Evolutionary conservation across 2,329 filamentous ascomycete genomes (phyloP).

Genomic region (Fonsecaea multimorphosa): DNA sequence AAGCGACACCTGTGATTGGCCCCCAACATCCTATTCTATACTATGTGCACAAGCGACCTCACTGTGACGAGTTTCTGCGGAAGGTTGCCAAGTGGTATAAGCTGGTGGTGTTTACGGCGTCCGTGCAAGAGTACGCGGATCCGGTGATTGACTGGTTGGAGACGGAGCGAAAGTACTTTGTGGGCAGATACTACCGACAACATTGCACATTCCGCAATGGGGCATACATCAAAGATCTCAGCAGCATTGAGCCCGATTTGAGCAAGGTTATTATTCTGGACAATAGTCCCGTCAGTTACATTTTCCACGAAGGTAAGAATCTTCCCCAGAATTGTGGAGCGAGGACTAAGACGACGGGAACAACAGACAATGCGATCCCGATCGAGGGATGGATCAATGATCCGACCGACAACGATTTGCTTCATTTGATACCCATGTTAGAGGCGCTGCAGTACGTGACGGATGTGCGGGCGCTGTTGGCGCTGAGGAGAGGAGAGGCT

Average conservation of each 20-base stretch:
- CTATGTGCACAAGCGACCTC: slow-evolving; percentile 96
- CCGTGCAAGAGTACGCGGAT: slow-evolving; percentile 97
- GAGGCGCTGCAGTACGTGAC: slow-evolving; percentile 97
- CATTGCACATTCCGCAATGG: slow-evolving; percentile 96
- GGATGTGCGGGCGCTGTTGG: slow-evolving; percentile 88
- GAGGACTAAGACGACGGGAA: slow-evolving; percentile 7
- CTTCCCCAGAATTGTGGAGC: slow-evolving; percentile 33
- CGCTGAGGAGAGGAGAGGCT: slow-evolving; percentile 80
- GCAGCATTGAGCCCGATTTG: slow-evolving; percentile 92
- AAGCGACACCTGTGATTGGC: slow-evolving; percentile 59
- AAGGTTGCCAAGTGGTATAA: slow-evolving; percentile 99
- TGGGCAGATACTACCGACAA: slow-evolving; percentile 90
- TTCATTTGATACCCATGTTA: slow-evolving; percentile 88
- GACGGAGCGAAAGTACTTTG: slow-evolving; percentile 94
- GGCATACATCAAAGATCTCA: slow-evolving; percentile 97
- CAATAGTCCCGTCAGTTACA: slow-evolving; percentile 96
- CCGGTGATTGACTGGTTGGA: slow-evolving; percentile 99
- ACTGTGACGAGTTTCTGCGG: slow-evolving; percentile 94
- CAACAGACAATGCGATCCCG: slow-evolving; percentile 91
- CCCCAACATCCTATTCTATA: slow-evolving; percentile 96
- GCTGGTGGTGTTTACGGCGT: slow-evolving; percentile 93
- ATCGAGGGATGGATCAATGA: slow-evolving; percentile 99
- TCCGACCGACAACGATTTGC: slow-evolving; percentile 91
- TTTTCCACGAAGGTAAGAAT: slow-evolving; percentile 90
- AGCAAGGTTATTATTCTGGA: slow-evolving; percentile 99